Evolutionary conservation across 768 basidiomycete species (phyloP).

Genomic region (Sporobolomyces phaffii): DNA sequence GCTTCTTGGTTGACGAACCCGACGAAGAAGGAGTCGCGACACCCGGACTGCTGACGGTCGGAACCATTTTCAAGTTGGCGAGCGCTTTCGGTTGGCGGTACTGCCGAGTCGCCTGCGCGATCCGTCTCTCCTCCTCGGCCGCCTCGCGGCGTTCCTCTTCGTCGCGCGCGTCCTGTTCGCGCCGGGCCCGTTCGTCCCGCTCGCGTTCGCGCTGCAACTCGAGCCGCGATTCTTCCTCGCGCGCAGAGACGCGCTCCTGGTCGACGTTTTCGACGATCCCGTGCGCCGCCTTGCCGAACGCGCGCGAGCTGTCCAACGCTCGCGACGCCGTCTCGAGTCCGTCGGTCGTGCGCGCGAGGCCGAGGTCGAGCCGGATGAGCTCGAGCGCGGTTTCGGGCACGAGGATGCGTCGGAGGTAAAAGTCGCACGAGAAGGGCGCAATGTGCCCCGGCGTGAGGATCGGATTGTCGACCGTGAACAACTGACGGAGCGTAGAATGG

Average conservation of each 20-base stretch:
- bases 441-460: slow-evolving; percentile 51
- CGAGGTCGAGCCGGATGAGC: slow-evolving; percentile 71
- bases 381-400: slow-evolving; percentile 77
- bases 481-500: slow-evolving; percentile 64
- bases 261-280: slow-evolving; percentile 55
- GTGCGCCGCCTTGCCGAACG: slow-evolving; percentile 81
- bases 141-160: neutral
- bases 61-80: neutral
- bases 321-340: slow-evolving; percentile 52
- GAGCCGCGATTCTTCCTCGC: neutral
- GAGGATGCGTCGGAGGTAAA: slow-evolving; percentile 77
- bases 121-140: neutral
- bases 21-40: neutral
- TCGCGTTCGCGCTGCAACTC: neutral
- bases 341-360: slow-evolving; percentile 46
- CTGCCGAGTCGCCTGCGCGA: neutral
- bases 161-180: neutral
- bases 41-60: neutral
- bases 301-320: slow-evolving; percentile 67
- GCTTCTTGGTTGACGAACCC: neutral
- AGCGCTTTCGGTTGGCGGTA: slow-evolving; percentile 6
- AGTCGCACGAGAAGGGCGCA: slow-evolving; percentile 59
- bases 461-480: slow-evolving; percentile 56
- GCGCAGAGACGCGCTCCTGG: slow-evolving; percentile 38
- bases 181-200: neutral